phyloP scores from a whole-genome alignment of 2,329 filamentous ascomycete species.

The Incumbomyces delicatus region DNA sequence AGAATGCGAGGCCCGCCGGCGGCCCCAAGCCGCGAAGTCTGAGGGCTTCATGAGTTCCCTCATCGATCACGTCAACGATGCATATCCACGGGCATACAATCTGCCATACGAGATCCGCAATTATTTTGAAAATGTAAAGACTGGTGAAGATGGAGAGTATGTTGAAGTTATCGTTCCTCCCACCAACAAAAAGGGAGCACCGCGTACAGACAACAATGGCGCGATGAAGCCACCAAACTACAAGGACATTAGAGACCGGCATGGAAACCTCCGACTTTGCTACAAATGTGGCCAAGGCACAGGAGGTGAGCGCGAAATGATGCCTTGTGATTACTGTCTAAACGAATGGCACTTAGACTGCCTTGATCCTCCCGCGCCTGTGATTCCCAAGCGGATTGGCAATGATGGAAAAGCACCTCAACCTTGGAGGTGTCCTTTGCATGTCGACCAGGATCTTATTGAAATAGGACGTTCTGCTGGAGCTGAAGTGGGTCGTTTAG shows the following conservation, averaged over 20 bases:
- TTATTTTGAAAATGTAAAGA: slow-evolving; percentile 70
- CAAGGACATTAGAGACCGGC: slow-evolving; percentile 57
- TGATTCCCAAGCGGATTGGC: slow-evolving; percentile 53
- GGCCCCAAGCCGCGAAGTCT: slow-evolving; percentile 36
- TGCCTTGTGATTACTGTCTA: slow-evolving; percentile 75
- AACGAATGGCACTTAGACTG: slow-evolving; percentile 90
- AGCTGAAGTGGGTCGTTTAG: slow-evolving; percentile 17
- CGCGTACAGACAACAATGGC: slow-evolving; percentile 21
- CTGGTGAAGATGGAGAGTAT: slow-evolving; percentile 69
- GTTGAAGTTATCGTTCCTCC: slow-evolving; percentile 47
- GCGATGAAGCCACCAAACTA: slow-evolving; percentile 43
- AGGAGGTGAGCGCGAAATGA: slow-evolving; percentile 55
- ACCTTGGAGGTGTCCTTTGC: slow-evolving; percentile 82
- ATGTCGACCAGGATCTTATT: slow-evolving; percentile 65
- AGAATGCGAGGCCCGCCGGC: slow-evolving; percentile 46
- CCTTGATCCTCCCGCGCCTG: slow-evolving; percentile 70
- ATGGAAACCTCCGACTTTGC: slow-evolving; percentile 69
- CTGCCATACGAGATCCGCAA: slow-evolving; percentile 63
- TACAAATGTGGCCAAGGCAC: slow-evolving; percentile 59
- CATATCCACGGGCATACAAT: slow-evolving; percentile 61
- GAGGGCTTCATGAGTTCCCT: slow-evolving; percentile 41
- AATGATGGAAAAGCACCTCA: slow-evolving; percentile 45
- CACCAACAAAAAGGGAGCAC: slow-evolving; percentile 24
- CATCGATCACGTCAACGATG: slow-evolving; percentile 55
- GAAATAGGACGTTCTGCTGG: slow-evolving; percentile 42